Evolutionary conservation across 331 rosid genomes (phyloP).

Genomic region (Rosa hybrid): DNA sequence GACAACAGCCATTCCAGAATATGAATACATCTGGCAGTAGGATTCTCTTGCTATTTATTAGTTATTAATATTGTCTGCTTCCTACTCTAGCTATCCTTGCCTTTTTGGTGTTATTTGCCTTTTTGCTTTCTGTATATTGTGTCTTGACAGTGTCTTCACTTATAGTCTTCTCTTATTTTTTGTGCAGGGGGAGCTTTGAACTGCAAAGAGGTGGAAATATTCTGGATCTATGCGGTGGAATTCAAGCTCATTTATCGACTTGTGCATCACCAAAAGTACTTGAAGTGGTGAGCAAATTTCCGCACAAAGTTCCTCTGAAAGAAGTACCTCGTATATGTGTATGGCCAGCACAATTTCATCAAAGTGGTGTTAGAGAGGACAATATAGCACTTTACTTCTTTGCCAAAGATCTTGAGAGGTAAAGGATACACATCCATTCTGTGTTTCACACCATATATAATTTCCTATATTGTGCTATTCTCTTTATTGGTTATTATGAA

Average conservation of each 20-base stretch:
- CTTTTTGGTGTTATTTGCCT: constrained; percentile 7
- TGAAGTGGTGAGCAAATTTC: constrained; percentile 60
- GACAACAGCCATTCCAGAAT: constrained; percentile 67
- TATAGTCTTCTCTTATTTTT: constrained; percentile 26
- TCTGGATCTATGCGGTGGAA: constrained; percentile 56
- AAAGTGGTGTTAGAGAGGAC: constrained; percentile 73
- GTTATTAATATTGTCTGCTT: constrained; percentile 3
- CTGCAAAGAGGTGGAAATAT: constrained; percentile 60
- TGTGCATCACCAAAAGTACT: constrained; percentile 76
- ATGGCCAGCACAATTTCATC: constrained; percentile 86
- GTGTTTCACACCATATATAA: not conserved
- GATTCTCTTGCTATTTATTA: constrained; percentile 36
- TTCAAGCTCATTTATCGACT: constrained; percentile 88
- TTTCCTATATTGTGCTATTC: not conserved
- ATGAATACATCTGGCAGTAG: constrained; percentile 85
- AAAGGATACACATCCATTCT: constrained; percentile 13
- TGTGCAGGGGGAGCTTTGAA: constrained; percentile 76
- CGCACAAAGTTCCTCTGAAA: constrained; percentile 50
- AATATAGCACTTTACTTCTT: constrained; percentile 93
- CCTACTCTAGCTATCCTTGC: not conserved
- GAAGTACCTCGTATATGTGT: constrained; percentile 85
- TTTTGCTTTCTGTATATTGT: constrained; percentile 9
- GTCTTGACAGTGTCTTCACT: constrained; percentile 19
- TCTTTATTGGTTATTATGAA: not conserved
- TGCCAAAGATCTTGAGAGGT: constrained; percentile 87